A percentile compares a stretch with the other conserved stretches of the same genome.
Evolutionary conservation across 2,329 filamentous ascomycete genomes (phyloP).

Genomic region (Coniochaeta prunicola): DNA sequence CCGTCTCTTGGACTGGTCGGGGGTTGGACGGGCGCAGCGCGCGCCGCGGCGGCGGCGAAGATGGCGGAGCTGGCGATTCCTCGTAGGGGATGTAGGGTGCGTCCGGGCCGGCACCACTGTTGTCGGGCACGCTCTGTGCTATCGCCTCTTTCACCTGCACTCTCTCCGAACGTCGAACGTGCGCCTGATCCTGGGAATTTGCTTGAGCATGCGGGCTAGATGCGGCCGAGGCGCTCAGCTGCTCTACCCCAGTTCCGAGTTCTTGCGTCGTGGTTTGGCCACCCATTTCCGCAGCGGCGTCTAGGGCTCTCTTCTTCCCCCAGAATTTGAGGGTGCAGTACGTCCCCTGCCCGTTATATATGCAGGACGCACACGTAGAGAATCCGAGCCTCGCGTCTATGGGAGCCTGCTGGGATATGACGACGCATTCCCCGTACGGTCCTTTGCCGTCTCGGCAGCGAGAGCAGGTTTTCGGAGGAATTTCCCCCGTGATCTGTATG

Average conservation of each 20-base stretch:
- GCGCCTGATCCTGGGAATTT: not conserved
- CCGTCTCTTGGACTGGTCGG: slow-evolving; percentile 10
- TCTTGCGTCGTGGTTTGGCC: not conserved
- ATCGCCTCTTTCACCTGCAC: not conserved
- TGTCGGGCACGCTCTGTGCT: not conserved
- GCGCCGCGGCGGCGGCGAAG: not conserved
- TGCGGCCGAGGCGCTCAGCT: not conserved
- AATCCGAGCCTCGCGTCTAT: slow-evolving; percentile 8
- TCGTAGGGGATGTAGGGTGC: not conserved
- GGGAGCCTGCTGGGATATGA: slow-evolving; percentile 9
- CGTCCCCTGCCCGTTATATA: slow-evolving; percentile 16
- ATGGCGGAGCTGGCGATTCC: not conserved
- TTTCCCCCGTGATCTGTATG: slow-evolving; percentile 22
- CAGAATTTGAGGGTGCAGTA: slow-evolving; percentile 12
- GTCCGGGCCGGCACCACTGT: not conserved
- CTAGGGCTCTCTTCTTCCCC: slow-evolving; percentile 6
- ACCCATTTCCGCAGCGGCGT: not conserved
- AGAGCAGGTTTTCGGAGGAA: slow-evolving; percentile 10
- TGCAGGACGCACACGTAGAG: slow-evolving; percentile 18
- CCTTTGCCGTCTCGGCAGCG: slow-evolving; percentile 16
- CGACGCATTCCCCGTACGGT: slow-evolving; percentile 18
- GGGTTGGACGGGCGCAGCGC: not conserved
- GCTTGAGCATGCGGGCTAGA: not conserved
- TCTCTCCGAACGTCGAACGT: not conserved
- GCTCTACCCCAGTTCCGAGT: not conserved